Conservation (phyloP, 129 eudicot genomes). For the Lactuca saligna region DNA sequence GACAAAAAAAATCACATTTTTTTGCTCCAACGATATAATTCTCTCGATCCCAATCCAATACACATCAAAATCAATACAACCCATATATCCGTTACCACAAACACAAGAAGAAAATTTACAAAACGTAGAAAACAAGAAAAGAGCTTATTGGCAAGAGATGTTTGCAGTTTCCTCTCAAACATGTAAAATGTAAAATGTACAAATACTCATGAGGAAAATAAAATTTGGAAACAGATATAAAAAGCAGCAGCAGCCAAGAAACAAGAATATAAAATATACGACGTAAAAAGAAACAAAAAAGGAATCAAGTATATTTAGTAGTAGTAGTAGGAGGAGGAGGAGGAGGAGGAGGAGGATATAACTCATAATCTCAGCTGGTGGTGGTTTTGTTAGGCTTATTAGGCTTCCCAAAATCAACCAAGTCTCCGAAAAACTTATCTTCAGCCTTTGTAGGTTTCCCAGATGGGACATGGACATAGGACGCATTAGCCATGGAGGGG, state of each 20-base stretch:
- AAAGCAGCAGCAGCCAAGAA: not conserved
- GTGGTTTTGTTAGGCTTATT: conserved; percentile 65
- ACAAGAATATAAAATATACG: conserved; percentile 16
- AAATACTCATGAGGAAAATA: conserved; percentile 23
- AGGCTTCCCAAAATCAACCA: conserved; percentile 73
- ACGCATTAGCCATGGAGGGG: conserved; percentile 43
- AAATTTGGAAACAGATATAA: conserved; percentile 21
- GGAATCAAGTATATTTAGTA: conserved; percentile 11
- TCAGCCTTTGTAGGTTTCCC: conserved; percentile 74
- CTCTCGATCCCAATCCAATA: too few species aligned
- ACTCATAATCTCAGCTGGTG: conserved; percentile 38
- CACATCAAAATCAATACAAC: too few species aligned
- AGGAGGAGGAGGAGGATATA: conserved; percentile 2
- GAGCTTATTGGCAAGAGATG: conserved; percentile 6
- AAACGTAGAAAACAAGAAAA: not conserved
- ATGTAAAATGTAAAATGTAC: conserved; percentile 21
- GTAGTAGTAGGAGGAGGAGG: not conserved
- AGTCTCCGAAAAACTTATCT: conserved; percentile 83
- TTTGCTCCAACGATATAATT: too few species aligned
- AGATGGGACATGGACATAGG: conserved; percentile 54
- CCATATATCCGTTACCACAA: not conserved
- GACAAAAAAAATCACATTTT: too few species aligned
- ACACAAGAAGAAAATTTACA: too few species aligned
- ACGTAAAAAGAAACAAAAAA: not conserved
- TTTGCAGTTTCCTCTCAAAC: conserved; percentile 10